Evolutionary conservation across 768 basidiomycete genomes (phyloP).

Genomic region (Termitomyces sp.): DNA sequence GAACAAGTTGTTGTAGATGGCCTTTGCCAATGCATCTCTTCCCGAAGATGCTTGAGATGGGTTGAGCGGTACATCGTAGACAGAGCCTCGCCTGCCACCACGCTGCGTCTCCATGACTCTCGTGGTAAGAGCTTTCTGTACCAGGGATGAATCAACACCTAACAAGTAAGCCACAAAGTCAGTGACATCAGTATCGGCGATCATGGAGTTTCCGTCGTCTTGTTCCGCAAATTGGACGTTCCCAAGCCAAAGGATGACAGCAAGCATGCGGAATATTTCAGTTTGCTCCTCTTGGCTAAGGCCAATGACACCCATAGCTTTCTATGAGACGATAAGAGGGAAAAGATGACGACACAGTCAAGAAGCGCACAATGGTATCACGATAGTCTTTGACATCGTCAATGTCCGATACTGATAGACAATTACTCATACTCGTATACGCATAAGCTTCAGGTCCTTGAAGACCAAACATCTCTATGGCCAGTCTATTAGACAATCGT

Average conservation of each 20-base stretch:
- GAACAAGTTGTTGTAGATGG: conserved; percentile 96
- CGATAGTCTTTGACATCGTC: conserved; percentile 83
- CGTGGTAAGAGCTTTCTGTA: conserved; percentile 84
- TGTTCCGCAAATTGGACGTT: conserved; percentile 88
- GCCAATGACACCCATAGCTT: conserved; percentile 93
- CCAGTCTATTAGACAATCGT: conserved; percentile 8
- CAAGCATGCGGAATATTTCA: conserved; percentile 91
- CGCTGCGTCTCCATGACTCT: conserved; percentile 89
- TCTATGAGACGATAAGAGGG: conserved; percentile 34
- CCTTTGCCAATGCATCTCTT: conserved; percentile 89
- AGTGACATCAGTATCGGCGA: conserved; percentile 82
- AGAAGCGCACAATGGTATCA: conserved; percentile 73
- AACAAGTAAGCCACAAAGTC: conserved; percentile 95
- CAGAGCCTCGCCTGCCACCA: conserved; percentile 87
- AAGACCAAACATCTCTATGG: conserved; percentile 83
- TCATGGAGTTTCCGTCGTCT: conserved; percentile 82
- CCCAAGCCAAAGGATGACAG: conserved; percentile 91
- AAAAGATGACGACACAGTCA: not conserved
- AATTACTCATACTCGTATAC: conserved; percentile 90
- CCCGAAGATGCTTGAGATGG: conserved; percentile 86
- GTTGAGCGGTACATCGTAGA: conserved; percentile 97
- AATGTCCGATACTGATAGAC: conserved; percentile 86
- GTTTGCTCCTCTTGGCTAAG: conserved; percentile 79
- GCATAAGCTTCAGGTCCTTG: conserved; percentile 95
- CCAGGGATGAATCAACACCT: conserved; percentile 72